Evolutionary conservation across 306 rosid genomes (phyloP).

Genomic region (Canavalia gladiata): DNA sequence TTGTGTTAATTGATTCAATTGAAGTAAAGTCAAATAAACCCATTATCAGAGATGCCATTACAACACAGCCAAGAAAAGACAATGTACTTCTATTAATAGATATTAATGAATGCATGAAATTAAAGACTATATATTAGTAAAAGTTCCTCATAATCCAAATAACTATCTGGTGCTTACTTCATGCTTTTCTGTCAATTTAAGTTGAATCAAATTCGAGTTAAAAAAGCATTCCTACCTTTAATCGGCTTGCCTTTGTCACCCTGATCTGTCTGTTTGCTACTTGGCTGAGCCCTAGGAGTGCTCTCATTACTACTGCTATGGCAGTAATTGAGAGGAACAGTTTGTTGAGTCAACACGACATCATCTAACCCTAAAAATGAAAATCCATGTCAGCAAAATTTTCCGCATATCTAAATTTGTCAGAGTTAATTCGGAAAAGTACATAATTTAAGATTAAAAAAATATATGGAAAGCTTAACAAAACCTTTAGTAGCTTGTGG

Average conservation of each 20-base stretch:
- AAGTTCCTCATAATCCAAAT: conserved; percentile 7
- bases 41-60: not conserved
- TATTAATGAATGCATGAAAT: not conserved
- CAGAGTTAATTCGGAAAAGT: not conserved
- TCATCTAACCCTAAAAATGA: conserved; percentile 54
- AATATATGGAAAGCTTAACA: conserved; percentile 11
- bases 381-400: conserved; percentile 8
- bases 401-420: not conserved
- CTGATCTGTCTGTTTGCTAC: conserved; percentile 48
- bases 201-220: not conserved
- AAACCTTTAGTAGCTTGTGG: conserved; percentile 68
- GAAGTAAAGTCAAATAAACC: not conserved
- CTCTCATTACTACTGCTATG: conserved; percentile 66
- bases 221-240: conserved; percentile 53
- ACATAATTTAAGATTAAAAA: conserved; percentile 4
- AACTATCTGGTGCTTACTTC: not conserved
- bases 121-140: not conserved
- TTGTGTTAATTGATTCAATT: not conserved
- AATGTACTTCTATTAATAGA: not conserved
- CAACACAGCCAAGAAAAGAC: not conserved
- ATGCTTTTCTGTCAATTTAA: not conserved
- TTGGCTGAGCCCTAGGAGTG: conserved; percentile 49
- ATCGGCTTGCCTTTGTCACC: conserved; percentile 45
- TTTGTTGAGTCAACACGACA: conserved; percentile 44
- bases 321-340: conserved; percentile 53